phyloP scores from a whole-genome alignment of 1,284 basidiomycete species.

The Cystobasidium slooffiae region DNA sequence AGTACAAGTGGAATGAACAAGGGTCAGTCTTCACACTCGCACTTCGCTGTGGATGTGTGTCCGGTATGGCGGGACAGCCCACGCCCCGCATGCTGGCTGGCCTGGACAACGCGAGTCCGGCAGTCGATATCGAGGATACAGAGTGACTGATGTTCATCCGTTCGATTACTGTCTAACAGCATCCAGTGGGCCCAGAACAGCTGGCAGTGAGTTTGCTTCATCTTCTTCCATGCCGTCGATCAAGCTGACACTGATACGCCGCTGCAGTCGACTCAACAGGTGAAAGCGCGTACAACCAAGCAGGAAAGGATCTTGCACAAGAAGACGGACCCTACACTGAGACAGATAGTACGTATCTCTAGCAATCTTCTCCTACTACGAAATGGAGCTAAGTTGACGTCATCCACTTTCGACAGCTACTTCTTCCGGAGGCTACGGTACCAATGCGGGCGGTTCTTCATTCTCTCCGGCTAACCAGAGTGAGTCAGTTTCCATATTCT shows the following conservation, averaged over 20 bases:
- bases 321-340: constrained; percentile 27
- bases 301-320: constrained; percentile 14
- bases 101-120: neutral
- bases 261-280: constrained; percentile 5
- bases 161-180: too few species aligned
- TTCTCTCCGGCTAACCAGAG: constrained; percentile 37
- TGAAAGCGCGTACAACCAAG: constrained; percentile 30
- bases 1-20: constrained; percentile 41
- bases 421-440: constrained; percentile 40
- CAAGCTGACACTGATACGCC: constrained; percentile 2
- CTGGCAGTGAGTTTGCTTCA: neutral
- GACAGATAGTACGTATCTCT: constrained; percentile 14
- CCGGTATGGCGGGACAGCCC: neutral
- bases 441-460: constrained; percentile 30
- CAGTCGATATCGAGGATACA: neutral
- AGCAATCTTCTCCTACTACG: neutral
- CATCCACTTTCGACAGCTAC: constrained; percentile 19
- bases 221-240: neutral
- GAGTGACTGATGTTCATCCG: too few species aligned
- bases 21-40: constrained; percentile 14
- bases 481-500: neutral
- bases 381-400: constrained; percentile 1
- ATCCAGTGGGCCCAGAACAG: neutral
- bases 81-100: neutral
- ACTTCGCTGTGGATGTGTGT: neutral